These are phyloP conservation scores for Prunus kanzakura DNA, from an alignment of 306 rosid species.

Conservation along the genomic window DNA sequence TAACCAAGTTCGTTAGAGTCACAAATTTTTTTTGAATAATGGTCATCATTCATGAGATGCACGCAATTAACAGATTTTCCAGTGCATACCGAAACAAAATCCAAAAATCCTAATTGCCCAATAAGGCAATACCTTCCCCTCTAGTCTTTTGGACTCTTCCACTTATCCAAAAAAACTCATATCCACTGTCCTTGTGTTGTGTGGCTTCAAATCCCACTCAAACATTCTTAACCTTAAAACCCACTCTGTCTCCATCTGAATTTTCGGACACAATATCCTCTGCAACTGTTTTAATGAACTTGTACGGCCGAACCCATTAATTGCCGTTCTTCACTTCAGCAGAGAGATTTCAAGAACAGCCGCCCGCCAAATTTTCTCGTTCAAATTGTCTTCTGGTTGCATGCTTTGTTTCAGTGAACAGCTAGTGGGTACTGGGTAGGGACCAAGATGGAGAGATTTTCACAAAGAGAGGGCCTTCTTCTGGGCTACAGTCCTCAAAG, in stretches of 20 bases:
- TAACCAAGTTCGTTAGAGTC: conserved; percentile 26
- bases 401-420: neutral
- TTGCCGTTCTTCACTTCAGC: too few relatives aligned
- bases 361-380: neutral
- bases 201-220: conserved; percentile 44
- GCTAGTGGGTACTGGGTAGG: neutral
- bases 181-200: conserved; percentile 8
- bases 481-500: conserved; percentile 42
- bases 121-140: neutral
- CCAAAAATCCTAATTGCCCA: neutral
- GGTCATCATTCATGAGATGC: conserved; percentile 20
- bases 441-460: conserved; percentile 50
- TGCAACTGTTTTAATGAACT: neutral
- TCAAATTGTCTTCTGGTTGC: neutral
- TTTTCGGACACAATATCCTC: neutral
- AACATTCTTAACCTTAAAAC: neutral
- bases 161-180: conserved; percentile 33
- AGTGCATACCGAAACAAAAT: neutral
- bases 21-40: conserved; percentile 20
- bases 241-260: conserved; percentile 17
- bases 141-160: conserved; percentile 24
- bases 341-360: neutral
- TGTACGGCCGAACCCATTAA: too few relatives aligned
- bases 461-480: conserved; percentile 51
- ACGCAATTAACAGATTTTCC: neutral